Percentiles rank a stretch among this genome's conserved stretches.
Conservation (phyloP, 176 grass and related monocot genomes). For the Hyparrhenia diplandra region DNA sequence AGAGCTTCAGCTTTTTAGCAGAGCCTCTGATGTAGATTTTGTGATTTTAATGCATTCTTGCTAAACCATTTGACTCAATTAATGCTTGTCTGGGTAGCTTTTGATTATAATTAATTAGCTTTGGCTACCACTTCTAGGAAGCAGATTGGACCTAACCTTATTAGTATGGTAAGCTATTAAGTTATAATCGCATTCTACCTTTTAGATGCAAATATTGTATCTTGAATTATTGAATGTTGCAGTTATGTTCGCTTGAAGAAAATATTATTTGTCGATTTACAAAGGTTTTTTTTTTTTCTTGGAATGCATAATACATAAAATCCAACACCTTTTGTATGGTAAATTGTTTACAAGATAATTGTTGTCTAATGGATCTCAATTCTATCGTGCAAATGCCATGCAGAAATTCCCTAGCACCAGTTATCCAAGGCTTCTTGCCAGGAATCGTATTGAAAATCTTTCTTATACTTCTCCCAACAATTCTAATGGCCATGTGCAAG, state of each 20-base stretch:
- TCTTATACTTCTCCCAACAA: constrained; percentile 75
- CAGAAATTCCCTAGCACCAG: constrained; percentile 74
- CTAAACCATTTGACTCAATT: background rate
- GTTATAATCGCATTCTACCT: background rate
- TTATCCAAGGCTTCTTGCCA: constrained; percentile 95
- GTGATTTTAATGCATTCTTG: background rate
- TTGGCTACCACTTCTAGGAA: background rate
- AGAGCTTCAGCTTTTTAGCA: background rate
- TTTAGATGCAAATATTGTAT: background rate
- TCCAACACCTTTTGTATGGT: background rate
- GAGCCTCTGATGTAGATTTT: background rate
- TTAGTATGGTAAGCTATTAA: background rate
- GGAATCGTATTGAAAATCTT: constrained; percentile 87
- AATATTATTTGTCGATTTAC: background rate
- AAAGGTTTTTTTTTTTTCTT: too few relatives aligned
- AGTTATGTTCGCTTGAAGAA: background rate
- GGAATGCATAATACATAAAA: background rate
- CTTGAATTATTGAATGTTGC: background rate
- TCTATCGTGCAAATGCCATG: constrained; percentile 36
- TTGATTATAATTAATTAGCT: background rate
- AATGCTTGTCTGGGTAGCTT: background rate
- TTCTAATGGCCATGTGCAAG: constrained; percentile 95
- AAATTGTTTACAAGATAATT: constrained; percentile 6
- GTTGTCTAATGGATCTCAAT: background rate
- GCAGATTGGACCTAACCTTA: background rate